Conservation (phyloP, 495 filamentous ascomycete genomes). For the Penicillium diatomitis region DNA sequence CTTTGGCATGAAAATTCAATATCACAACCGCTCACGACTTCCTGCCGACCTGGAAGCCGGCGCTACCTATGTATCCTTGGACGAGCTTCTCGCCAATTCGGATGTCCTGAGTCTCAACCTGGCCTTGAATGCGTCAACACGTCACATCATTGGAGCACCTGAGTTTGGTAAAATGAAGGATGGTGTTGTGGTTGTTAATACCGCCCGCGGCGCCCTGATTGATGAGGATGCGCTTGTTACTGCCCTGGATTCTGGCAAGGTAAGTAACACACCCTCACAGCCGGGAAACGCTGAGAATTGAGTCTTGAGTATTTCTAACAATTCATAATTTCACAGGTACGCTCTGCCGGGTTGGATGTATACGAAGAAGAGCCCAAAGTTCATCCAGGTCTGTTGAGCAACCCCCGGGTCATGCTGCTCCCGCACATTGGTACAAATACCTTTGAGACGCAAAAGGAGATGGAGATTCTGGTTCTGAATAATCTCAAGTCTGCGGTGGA, state of each 20-base stretch:
- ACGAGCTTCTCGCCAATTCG: constrained; percentile 55
- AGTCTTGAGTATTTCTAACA: not conserved
- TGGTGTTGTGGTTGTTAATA: constrained; percentile 75
- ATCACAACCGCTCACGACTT: constrained; percentile 58
- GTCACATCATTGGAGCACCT: constrained; percentile 56
- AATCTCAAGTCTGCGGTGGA: constrained; percentile 58
- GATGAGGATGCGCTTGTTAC: constrained; percentile 69
- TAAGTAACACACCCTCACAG: constrained; percentile 20
- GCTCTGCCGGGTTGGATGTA: constrained; percentile 63
- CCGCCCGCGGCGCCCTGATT: constrained; percentile 69
- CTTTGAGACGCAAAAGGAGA: constrained; percentile 58
- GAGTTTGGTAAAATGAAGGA: constrained; percentile 65
- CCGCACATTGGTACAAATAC: constrained; percentile 75
- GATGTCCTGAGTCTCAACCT: constrained; percentile 75
- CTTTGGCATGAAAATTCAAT: constrained; percentile 63
- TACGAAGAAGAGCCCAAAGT: constrained; percentile 70
- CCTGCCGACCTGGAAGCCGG: constrained; percentile 42
- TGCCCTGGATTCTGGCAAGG: constrained; percentile 59
- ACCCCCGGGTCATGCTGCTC: constrained; percentile 61
- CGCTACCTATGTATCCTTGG: constrained; percentile 59
- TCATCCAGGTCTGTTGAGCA: constrained; percentile 60
- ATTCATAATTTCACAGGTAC: constrained; percentile 21
- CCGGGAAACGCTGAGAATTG: not conserved
- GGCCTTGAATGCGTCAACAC: constrained; percentile 57
- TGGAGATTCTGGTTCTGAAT: constrained; percentile 66